Percentiles rank a stretch among this genome's conserved stretches.
phyloP scores from a whole-genome alignment of 768 basidiomycete genomes.

The Russula sp. region DNA sequence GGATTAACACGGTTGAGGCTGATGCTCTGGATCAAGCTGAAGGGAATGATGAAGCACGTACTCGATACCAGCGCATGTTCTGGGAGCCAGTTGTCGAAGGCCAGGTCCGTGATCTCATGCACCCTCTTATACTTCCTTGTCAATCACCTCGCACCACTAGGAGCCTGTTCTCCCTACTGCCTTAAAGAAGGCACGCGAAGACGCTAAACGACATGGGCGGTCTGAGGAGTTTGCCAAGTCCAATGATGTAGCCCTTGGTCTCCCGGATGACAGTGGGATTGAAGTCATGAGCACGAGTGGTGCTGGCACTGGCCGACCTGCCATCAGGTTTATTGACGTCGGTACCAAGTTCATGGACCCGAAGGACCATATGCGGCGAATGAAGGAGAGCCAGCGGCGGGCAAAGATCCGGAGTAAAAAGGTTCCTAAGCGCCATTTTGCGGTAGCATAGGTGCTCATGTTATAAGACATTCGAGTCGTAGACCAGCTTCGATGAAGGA shows the following conservation, averaged over 20 bases:
- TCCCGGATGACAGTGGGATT: constrained; percentile 8
- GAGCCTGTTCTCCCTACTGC: constrained; percentile 54
- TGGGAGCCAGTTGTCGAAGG: constrained; percentile 77
- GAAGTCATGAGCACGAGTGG: constrained; percentile 5
- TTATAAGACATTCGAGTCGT: neutral
- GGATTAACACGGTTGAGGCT: constrained; percentile 50
- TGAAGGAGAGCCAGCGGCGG: constrained; percentile 44
- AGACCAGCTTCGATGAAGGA: neutral
- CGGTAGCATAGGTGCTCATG: neutral
- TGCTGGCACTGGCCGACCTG: constrained; percentile 38
- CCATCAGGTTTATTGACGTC: constrained; percentile 65
- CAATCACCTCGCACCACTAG: constrained; percentile 31
- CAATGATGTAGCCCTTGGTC: constrained; percentile 33
- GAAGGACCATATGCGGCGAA: constrained; percentile 44
- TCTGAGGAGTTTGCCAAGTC: constrained; percentile 33
- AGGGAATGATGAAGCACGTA: constrained; percentile 46
- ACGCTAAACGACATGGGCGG: constrained; percentile 32
- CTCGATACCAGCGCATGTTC: constrained; percentile 63
- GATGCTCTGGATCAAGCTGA: constrained; percentile 56
- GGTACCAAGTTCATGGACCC: constrained; percentile 62
- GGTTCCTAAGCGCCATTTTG: constrained; percentile 3
- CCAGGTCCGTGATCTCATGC: constrained; percentile 38
- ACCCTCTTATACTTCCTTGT: neutral
- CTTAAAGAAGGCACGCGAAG: constrained; percentile 41
- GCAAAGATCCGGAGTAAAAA: constrained; percentile 30